These are phyloP conservation scores for Oldenlandia corymbosa DNA, from an alignment of 257 asterid species.

Conservation along the genomic window DNA sequence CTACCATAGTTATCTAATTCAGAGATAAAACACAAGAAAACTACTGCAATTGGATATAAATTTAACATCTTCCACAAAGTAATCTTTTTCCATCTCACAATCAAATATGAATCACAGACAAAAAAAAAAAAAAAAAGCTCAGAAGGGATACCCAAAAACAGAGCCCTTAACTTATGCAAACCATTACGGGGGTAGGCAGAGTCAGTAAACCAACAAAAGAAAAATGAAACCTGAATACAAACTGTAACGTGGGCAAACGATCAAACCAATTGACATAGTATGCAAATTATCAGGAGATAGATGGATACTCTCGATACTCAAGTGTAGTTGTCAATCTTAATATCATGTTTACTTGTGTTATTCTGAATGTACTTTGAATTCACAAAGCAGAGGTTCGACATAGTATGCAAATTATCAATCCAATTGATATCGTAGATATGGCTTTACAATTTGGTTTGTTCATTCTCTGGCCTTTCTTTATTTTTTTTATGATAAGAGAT, in stretches of 20 bases:
- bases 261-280: no score
- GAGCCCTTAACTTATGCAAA: no score
- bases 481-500: no score
- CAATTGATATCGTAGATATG: background rate
- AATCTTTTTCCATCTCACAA: background rate
- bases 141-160: background rate
- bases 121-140: background rate
- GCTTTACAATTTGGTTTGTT: background rate
- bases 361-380: background rate
- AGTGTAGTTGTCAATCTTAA: background rate
- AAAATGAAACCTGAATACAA: no score
- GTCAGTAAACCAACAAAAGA: no score
- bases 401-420: no score
- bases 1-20: background rate
- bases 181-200: no score
- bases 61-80: no score
- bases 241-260: no score
- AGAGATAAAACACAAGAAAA: background rate
- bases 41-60: background rate
- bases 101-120: background rate
- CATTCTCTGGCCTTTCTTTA: no score
- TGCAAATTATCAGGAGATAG: no score
- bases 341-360: background rate
- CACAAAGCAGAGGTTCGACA: background rate
- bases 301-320: background rate